Evolutionary conservation across 2,329 filamentous ascomycete genomes (phyloP).

Genomic region (Graphilbum ipis-grandicollis): DNA sequence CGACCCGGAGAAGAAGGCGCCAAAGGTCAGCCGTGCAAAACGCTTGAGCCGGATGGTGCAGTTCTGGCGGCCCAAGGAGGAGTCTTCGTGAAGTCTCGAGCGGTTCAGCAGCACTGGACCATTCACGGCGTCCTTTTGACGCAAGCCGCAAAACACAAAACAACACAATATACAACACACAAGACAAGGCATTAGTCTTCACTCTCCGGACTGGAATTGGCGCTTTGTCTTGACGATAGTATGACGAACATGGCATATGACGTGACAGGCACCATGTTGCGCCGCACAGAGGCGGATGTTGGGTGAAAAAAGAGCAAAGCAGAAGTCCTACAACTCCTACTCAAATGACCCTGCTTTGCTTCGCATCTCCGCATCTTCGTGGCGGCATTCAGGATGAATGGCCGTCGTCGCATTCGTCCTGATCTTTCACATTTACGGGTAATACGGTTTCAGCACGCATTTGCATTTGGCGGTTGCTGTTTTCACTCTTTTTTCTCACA

Average conservation of each 20-base stretch:
- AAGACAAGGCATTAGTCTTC: background rate
- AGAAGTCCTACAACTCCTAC: too few relatives aligned
- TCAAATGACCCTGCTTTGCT: too few relatives aligned
- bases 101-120: too few relatives aligned
- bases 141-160: background rate
- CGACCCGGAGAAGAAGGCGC: slow-evolving; percentile 38
- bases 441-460: background rate
- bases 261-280: slow-evolving; percentile 1
- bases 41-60: slow-evolving; percentile 59
- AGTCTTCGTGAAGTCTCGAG: background rate
- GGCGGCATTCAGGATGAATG: too few relatives aligned
- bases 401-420: background rate
- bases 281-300: background rate
- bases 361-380: too few relatives aligned
- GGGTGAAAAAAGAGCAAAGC: background rate
- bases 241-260: slow-evolving; percentile 7
- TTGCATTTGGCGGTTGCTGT: background rate
- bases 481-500: background rate
- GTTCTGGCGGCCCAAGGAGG: slow-evolving; percentile 54
- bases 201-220: background rate
- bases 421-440: background rate
- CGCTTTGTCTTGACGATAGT: slow-evolving; percentile 6
- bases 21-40: slow-evolving; percentile 46
- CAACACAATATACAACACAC: background rate
- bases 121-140: too few relatives aligned